A percentile compares a stretch with the other conserved stretches of the same genome.
Evolutionary conservation across 2,329 filamentous ascomycete genomes (phyloP).

Genomic region (Lachnellula hyalina): DNA sequence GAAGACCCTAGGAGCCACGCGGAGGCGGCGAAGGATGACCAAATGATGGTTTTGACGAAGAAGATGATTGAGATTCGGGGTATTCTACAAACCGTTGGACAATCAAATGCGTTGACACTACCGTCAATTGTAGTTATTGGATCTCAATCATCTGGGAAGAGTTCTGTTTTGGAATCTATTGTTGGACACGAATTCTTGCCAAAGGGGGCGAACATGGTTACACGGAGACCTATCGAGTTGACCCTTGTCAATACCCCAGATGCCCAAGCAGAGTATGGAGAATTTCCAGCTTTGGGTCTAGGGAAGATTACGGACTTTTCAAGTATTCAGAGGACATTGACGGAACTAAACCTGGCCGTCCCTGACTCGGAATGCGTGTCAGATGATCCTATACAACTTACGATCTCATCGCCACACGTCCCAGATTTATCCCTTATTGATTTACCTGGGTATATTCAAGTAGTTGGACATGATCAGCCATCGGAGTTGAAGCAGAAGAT

Average conservation of each 20-base stretch:
- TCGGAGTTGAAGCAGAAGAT: constrained; percentile 93
- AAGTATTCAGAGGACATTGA: constrained; percentile 87
- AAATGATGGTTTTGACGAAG: constrained; percentile 98
- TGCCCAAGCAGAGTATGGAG: constrained; percentile 82
- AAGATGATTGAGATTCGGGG: constrained; percentile 99
- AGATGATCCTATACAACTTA: constrained; percentile 92
- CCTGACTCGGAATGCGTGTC: constrained; percentile 88
- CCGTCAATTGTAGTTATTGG: constrained; percentile 99
- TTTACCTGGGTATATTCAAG: constrained; percentile 94
- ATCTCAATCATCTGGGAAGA: constrained; percentile 97
- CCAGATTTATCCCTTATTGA: constrained; percentile 95
- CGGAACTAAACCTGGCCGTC: constrained; percentile 90
- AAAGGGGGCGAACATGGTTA: constrained; percentile 99
- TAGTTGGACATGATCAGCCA: constrained; percentile 86
- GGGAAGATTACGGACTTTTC: constrained; percentile 88
- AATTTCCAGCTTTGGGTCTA: constrained; percentile 88
- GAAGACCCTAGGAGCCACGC: constrained; percentile 58
- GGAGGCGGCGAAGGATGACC: constrained; percentile 77
- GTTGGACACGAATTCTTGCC: constrained; percentile 97
- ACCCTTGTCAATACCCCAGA: constrained; percentile 94
- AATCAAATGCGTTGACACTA: constrained; percentile 80
- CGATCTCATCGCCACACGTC: constrained; percentile 91
- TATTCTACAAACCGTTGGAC: constrained; percentile 84
- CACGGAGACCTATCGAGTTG: constrained; percentile 87
- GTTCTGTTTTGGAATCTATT: constrained; percentile 92